Evolutionary conservation across 1,284 basidiomycete species (phyloP).

Genomic region (Ganoderma boninense): DNA sequence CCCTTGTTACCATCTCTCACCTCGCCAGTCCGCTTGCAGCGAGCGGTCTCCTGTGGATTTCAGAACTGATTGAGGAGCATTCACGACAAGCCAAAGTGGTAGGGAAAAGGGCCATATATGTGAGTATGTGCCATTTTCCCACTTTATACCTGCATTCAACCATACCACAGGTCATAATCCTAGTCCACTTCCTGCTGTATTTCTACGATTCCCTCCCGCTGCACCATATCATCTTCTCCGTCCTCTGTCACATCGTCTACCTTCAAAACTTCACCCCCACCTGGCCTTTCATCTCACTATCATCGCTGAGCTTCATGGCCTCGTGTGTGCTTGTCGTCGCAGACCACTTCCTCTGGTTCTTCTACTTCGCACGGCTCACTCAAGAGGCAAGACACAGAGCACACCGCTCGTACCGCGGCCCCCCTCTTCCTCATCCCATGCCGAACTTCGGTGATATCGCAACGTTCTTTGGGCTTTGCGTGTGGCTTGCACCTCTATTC

Average conservation of each 20-base stretch:
- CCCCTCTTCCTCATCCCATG: constrained; percentile 40
- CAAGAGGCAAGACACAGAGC: constrained; percentile 58
- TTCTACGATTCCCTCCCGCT: constrained; percentile 84
- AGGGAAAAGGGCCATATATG: constrained; percentile 87
- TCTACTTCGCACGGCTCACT: constrained; percentile 83
- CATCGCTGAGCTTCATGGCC: constrained; percentile 82
- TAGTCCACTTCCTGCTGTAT: constrained; percentile 80
- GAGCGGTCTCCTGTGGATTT: constrained; percentile 91
- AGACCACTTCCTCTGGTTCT: constrained; percentile 96
- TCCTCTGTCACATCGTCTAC: constrained; percentile 86
- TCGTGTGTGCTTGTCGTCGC: constrained; percentile 85
- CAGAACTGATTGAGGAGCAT: constrained; percentile 95
- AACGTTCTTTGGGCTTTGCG: constrained; percentile 87
- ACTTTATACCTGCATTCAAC: neutral
- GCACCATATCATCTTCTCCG: constrained; percentile 78
- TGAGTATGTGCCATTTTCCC: constrained; percentile 50
- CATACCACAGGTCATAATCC: constrained; percentile 72
- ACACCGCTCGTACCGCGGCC: constrained; percentile 49
- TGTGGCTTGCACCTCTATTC: constrained; percentile 93
- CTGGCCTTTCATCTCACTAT: constrained; percentile 92
- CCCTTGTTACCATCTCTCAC: constrained; percentile 1
- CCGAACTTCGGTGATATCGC: constrained; percentile 90
- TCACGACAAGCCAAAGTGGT: constrained; percentile 80
- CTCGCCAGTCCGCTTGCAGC: constrained; percentile 54
- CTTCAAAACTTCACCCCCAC: constrained; percentile 87